Evolutionary conservation across 345 rosid species (phyloP), one percentile per base, ranked within the genome.

Genomic region (Stellera chamaejasme): DNA sequence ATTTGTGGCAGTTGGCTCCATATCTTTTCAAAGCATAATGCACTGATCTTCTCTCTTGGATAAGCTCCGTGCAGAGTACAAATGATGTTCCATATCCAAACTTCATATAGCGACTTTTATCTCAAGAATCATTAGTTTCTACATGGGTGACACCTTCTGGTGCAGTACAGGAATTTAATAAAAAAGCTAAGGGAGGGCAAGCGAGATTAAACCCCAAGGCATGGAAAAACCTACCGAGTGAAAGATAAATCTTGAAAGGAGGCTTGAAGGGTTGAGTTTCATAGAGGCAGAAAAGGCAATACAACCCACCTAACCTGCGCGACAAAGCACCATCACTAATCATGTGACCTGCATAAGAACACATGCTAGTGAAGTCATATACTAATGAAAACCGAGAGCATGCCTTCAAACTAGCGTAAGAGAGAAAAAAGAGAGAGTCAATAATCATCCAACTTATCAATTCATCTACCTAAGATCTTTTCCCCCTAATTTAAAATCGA

Each of bases 201-300:
- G 3, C 5, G 45, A 11, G 27, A 28, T 44, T 45, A 11, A 16
- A 52, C 10, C 10, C 55, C 4, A 55, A 25, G 55, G 11, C 23
- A 42, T 13, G 19, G 14, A 26, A 10, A 50, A 59, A 63, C 81
- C 64, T 78, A 92, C 97, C 79, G 23, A 84, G 75, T 48, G 91
- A 88, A 66, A 85, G 64, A 72, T 84, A 88, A 23, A 89, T 71
- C 47, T 61, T 72, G 72, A 79, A 86, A 67, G 91, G 77, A 67
- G 89, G 93, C 70, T 82, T 82, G 61, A 80, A 92, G 41, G 89
- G 94, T 66, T 92, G 93, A 74, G 78, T 78, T 75, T 82, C 96
- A 61, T 86, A 73, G 43, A 88, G 87, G 72, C 89, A 92, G 75
- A 77, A 88, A 48, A 92, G 93, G 83, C 97, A 92, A 73, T 88